Percentiles rank a stretch among this genome's conserved stretches.
phyloP scores from a whole-genome alignment of 2,329 filamentous ascomycete species.

The Xylariales sp. region DNA sequence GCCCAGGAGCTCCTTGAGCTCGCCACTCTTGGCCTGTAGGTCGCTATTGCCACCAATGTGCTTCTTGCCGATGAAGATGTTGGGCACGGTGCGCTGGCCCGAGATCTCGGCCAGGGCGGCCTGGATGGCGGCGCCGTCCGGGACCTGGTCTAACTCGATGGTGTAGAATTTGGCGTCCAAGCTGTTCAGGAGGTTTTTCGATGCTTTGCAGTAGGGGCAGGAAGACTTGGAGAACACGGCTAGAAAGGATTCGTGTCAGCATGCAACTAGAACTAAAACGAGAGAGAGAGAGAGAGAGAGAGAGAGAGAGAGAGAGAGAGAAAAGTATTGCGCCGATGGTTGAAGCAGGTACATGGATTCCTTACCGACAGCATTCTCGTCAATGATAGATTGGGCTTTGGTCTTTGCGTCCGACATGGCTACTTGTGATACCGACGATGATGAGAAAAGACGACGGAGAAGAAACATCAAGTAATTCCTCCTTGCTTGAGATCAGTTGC shows the following conservation, averaged over 20 bases:
- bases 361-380: slow-evolving; percentile 80
- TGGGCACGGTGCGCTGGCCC: slow-evolving; percentile 84
- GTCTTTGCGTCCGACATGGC: slow-evolving; percentile 78
- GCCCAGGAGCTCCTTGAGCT: slow-evolving; percentile 63
- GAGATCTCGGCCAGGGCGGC: slow-evolving; percentile 75
- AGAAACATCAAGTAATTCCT: slow-evolving; percentile 51
- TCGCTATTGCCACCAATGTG: slow-evolving; percentile 98
- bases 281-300: background rate
- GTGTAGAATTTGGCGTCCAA: slow-evolving; percentile 67
- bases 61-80: slow-evolving; percentile 86
- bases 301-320: background rate
- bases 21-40: slow-evolving; percentile 59
- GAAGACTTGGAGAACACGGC: slow-evolving; percentile 97
- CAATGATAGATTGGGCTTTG: slow-evolving; percentile 82
- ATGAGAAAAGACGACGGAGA: slow-evolving; percentile 63
- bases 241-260: slow-evolving; percentile 24
- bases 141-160: slow-evolving; percentile 80
- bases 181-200: slow-evolving; percentile 69
- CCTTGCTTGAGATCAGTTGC: background rate
- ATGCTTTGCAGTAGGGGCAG: slow-evolving; percentile 85
- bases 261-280: slow-evolving; percentile 10
- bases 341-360: too few species aligned
- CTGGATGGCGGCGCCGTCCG: slow-evolving; percentile 80
- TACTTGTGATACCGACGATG: slow-evolving; percentile 51
- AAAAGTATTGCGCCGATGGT: background rate